Percentiles rank a stretch among this genome's conserved stretches.
phyloP scores from a whole-genome alignment of 2,329 filamentous ascomycete species.

The Acephala macrosclerotiorum region DNA sequence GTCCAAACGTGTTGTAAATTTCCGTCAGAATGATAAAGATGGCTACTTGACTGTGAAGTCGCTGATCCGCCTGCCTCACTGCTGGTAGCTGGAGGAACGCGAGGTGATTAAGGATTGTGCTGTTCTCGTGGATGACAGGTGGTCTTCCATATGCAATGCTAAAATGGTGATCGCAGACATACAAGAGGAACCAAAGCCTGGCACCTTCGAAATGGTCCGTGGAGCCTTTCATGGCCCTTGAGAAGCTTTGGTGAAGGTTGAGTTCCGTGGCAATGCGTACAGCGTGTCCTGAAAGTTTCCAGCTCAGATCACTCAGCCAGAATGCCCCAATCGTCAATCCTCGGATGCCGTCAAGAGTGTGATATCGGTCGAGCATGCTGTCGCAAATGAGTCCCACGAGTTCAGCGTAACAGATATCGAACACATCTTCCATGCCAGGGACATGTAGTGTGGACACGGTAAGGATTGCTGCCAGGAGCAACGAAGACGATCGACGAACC shows the following conservation, averaged over 20 bases:
- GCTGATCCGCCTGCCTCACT: conserved; percentile 60
- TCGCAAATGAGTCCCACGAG: conserved; percentile 63
- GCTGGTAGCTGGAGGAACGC: conserved; percentile 57
- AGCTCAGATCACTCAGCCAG: conserved; percentile 63
- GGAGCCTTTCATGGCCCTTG: conserved; percentile 55
- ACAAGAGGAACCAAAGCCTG: conserved; percentile 68
- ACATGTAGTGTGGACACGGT: conserved; percentile 67
- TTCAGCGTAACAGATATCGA: conserved; percentile 63
- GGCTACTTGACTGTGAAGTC: conserved; percentile 65
- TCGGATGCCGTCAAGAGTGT: conserved; percentile 64
- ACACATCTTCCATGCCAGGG: conserved; percentile 57
- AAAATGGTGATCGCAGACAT: conserved; percentile 72
- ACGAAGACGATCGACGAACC: conserved; percentile 61
- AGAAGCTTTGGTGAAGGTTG: conserved; percentile 61
- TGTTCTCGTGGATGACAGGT: conserved; percentile 64
- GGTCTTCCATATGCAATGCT: conserved; percentile 70
- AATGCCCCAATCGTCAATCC: conserved; percentile 68
- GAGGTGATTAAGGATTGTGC: conserved; percentile 63
- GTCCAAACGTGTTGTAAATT: conserved; percentile 64
- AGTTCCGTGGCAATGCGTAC: conserved; percentile 65
- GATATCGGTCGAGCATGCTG: conserved; percentile 64
- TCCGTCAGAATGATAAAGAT: conserved; percentile 67
- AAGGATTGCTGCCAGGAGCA: conserved; percentile 63
- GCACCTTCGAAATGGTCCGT: conserved; percentile 60
- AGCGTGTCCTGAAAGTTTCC: conserved; percentile 65